A percentile compares a stretch with the other conserved stretches of the same genome.
These are phyloP conservation scores for Loxodes magnus DNA, from an alignment of 73 alveolate genomes.

Conservation along the genomic window DNA sequence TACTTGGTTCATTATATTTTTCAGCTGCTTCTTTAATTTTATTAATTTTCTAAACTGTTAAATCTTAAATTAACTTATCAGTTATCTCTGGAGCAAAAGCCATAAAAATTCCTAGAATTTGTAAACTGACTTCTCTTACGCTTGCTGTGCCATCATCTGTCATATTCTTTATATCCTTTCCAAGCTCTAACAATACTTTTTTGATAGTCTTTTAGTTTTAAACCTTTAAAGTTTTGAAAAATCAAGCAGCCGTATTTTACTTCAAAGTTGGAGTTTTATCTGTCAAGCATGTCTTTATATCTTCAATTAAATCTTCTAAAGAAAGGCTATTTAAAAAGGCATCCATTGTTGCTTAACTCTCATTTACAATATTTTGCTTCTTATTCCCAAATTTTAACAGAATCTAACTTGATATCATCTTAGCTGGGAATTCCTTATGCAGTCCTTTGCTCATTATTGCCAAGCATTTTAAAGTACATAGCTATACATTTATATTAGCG, in stretches of 20 bases:
- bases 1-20: too few relatives aligned
- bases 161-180: slow-evolving; percentile 8
- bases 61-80: background rate
- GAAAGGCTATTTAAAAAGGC: slow-evolving; percentile 16
- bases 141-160: slow-evolving; percentile 12
- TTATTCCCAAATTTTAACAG: slow-evolving; percentile 16
- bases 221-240: background rate
- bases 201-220: background rate
- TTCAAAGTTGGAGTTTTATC: slow-evolving; percentile 48
- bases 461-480: slow-evolving; percentile 9
- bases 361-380: slow-evolving; percentile 15
- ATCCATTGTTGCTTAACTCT: slow-evolving; percentile 22
- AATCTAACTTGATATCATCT: background rate
- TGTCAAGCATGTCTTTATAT: slow-evolving; percentile 10
- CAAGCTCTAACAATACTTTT: slow-evolving; percentile 9
- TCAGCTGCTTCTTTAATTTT: background rate
- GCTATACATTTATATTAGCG: slow-evolving; percentile 17
- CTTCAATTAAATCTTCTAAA: slow-evolving; percentile 17
- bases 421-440: slow-evolving; percentile 13
- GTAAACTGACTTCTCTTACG: background rate
- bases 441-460: slow-evolving; percentile 17
- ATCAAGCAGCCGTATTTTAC: slow-evolving; percentile 8
- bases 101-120: background rate
- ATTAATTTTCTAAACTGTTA: slow-evolving; percentile 11
- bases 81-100: slow-evolving; percentile 13